A percentile compares a stretch with the other conserved stretches of the same genome.
These are phyloP conservation scores for Boletus vinaceobasis DNA, from an alignment of 768 basidiomycete genomes.

Conservation along the genomic window DNA sequence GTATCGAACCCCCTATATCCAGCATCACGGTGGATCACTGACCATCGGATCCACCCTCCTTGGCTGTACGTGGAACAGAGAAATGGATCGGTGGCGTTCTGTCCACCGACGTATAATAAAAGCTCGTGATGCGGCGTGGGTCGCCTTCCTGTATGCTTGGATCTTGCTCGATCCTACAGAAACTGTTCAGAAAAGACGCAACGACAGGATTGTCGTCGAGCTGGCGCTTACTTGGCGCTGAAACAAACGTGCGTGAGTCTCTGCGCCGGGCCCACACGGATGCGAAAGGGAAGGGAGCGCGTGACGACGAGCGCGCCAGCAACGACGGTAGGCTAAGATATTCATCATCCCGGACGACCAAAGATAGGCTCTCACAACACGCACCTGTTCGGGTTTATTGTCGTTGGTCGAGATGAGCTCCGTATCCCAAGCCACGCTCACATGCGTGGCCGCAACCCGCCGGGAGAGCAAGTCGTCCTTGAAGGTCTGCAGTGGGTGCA, in stretches of 20 bases:
- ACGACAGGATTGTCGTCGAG: not conserved
- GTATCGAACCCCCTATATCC: not conserved
- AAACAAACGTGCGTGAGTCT: constrained; percentile 32
- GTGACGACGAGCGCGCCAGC: constrained; percentile 40
- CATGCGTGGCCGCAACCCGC: constrained; percentile 15
- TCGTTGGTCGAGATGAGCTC: constrained; percentile 32
- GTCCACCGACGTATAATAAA: constrained; percentile 34
- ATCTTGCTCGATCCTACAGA: constrained; percentile 26
- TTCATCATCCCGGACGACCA: not conserved
- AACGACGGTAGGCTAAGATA: constrained; percentile 33
- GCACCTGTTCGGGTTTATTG: constrained; percentile 18
- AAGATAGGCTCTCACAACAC: not conserved
- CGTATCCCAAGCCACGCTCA: constrained; percentile 33
- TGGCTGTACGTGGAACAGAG: constrained; percentile 9
- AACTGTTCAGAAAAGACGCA: not conserved
- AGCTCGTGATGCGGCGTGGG: constrained; percentile 31
- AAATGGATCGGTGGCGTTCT: constrained; percentile 35
- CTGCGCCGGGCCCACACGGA: constrained; percentile 40
- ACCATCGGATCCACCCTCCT: not conserved
- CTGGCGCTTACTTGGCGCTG: constrained; percentile 36
- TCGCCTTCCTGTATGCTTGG: constrained; percentile 13
- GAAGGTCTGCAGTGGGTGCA: constrained; percentile 23
- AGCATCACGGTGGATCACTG: constrained; percentile 2
- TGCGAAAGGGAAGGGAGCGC: constrained; percentile 37
- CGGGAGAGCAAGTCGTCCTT: constrained; percentile 24